Evolutionary conservation across 2,329 filamentous ascomycete species (phyloP).

Genomic region (Rhexocercosporidium sp.): DNA sequence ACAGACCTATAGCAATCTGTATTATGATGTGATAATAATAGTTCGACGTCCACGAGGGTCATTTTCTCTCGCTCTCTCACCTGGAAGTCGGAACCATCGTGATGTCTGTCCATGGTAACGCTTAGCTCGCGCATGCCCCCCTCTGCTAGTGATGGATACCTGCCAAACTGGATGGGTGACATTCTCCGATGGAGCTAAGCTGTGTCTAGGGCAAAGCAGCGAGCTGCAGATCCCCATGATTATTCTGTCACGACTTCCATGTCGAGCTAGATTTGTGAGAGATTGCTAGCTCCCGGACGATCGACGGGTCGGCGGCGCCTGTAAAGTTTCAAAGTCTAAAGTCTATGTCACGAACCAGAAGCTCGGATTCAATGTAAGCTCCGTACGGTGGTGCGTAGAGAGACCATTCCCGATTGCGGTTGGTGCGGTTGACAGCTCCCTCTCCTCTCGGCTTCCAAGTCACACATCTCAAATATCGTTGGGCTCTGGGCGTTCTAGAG

Average conservation of each 20-base stretch:
- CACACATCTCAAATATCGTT: background rate
- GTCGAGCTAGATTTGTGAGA: background rate
- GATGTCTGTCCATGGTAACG: conserved; percentile 20
- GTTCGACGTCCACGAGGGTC: conserved; percentile 13
- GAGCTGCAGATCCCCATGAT: conserved; percentile 22
- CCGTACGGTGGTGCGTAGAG: background rate
- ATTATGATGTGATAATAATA: conserved; percentile 6
- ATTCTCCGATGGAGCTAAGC: conserved; percentile 26
- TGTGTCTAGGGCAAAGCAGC: background rate
- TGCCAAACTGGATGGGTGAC: conserved; percentile 34
- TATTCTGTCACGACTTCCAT: conserved; percentile 13
- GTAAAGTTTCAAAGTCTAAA: conserved; percentile 7
- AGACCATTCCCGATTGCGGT: background rate
- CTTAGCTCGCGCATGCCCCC: conserved; percentile 7
- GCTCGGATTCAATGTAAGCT: conserved; percentile 1
- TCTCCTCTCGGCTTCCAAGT: background rate
- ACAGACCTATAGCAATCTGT: background rate
- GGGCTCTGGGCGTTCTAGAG: background rate
- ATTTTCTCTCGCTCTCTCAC: too few relatives aligned
- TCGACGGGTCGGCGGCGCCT: conserved; percentile 9
- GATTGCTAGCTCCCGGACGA: conserved; percentile 15
- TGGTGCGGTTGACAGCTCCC: background rate
- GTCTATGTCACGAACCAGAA: background rate
- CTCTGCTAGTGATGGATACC: conserved; percentile 28
- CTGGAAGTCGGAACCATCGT: too few relatives aligned